phyloP scores from a whole-genome alignment of 2,329 filamentous ascomycete genomes.

The Pseudophaeomoniella oleicola region DNA sequence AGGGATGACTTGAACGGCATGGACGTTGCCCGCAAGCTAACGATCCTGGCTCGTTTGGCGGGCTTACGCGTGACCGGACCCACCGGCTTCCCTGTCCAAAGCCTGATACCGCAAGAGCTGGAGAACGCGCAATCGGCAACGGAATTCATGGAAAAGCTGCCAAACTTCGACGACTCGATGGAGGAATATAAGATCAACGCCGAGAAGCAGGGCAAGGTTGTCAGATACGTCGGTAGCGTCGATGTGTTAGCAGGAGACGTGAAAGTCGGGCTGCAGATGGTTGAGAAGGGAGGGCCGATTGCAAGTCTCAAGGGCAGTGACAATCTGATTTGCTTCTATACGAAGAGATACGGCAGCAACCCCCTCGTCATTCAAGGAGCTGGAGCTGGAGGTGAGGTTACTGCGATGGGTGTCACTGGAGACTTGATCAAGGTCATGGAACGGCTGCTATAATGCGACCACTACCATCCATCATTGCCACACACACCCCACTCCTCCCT shows the following conservation, averaged over 20 bases:
- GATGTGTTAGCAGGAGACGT: constrained; percentile 68
- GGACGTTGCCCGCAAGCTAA: constrained; percentile 89
- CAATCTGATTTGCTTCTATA: constrained; percentile 99
- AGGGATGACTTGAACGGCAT: constrained; percentile 76
- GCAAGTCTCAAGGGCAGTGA: constrained; percentile 92
- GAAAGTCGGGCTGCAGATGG: constrained; percentile 84
- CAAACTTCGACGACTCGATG: constrained; percentile 80
- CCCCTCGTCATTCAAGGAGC: constrained; percentile 90
- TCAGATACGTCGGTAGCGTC: constrained; percentile 87
- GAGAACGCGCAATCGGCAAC: constrained; percentile 63
- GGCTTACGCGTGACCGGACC: constrained; percentile 72
- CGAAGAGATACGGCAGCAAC: constrained; percentile 79
- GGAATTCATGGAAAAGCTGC: constrained; percentile 70
- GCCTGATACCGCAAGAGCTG: constrained; percentile 76
- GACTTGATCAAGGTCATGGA: constrained; percentile 82
- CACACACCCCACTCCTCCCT: too few relatives aligned
- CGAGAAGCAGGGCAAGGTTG: constrained; percentile 74
- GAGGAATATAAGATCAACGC: constrained; percentile 75
- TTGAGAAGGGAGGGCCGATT: constrained; percentile 78
- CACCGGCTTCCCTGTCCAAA: constrained; percentile 84
- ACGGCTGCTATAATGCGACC: constrained; percentile 41
- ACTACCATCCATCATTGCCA: too few relatives aligned
- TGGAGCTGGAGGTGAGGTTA: constrained; percentile 87
- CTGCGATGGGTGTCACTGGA: constrained; percentile 91
- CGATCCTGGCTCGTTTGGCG: constrained; percentile 76